Conservation (phyloP, 2,329 filamentous ascomycete species). For the Pseudogymnoascus sp. region DNA sequence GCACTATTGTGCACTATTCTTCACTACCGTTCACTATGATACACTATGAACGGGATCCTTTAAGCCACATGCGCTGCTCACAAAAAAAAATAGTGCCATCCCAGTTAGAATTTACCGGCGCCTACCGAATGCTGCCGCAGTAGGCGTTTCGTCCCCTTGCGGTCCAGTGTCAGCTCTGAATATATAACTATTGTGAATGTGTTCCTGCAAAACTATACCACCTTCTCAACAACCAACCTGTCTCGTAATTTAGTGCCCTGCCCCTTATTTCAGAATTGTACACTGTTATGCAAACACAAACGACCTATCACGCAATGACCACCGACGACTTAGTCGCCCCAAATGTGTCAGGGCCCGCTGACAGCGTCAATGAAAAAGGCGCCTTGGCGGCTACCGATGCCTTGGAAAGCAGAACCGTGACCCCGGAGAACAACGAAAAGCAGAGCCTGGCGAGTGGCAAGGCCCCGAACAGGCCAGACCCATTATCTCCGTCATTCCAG, state of each 20-base stretch:
- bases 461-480: neutral
- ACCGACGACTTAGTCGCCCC: neutral
- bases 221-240: neutral
- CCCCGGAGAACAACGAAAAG: neutral
- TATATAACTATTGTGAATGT: neutral
- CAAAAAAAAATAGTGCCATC: neutral
- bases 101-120: neutral
- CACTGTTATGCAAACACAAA: neutral
- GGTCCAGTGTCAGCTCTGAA: neutral
- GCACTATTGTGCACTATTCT: too few species aligned
- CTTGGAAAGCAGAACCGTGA: neutral
- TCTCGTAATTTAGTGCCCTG: neutral
- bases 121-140: neutral
- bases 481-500: constrained; percentile 4
- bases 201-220: neutral
- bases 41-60: neutral
- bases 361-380: constrained; percentile 1
- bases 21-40: too few species aligned
- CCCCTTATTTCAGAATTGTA: neutral
- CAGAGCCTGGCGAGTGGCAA: neutral
- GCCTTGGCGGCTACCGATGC: neutral
- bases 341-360: constrained; percentile 4
- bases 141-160: neutral
- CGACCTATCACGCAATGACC: neutral
- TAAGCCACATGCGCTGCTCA: neutral